These are phyloP conservation scores for Populus deltoides DNA, from an alignment of 345 rosid genomes.

Conservation along the genomic window DNA sequence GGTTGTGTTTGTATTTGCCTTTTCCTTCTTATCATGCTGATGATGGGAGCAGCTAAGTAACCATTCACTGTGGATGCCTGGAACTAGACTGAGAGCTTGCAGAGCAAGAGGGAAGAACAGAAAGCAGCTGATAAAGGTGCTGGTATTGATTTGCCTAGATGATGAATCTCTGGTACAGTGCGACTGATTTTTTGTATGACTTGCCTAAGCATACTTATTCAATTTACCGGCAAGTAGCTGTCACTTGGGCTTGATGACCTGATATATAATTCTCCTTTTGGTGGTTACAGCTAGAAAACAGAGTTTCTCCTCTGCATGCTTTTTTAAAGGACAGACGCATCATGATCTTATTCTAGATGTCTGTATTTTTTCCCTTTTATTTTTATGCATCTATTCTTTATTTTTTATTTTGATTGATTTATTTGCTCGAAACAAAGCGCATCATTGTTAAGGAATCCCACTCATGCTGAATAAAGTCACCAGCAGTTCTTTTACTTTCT, in stretches of 20 bases:
- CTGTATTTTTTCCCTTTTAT: constrained; percentile 12
- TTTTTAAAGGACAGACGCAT: constrained; percentile 66
- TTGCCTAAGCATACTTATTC: constrained; percentile 1
- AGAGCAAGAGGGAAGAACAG: constrained; percentile 75
- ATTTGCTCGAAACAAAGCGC: not conserved
- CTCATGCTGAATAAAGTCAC: not conserved
- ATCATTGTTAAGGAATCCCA: not conserved
- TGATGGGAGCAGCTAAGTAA: not conserved
- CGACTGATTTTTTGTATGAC: not conserved
- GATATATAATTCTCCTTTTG: not conserved
- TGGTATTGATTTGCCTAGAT: constrained; percentile 55
- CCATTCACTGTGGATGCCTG: not conserved
- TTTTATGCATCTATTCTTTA: not conserved
- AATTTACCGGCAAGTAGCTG: not conserved
- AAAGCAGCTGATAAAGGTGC: constrained; percentile 53
- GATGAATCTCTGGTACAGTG: constrained; percentile 57
- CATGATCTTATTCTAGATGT: constrained; percentile 77
- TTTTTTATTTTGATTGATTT: not conserved
- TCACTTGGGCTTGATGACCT: constrained; percentile 3
- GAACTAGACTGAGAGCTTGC: constrained; percentile 54
- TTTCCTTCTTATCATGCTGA: not conserved
- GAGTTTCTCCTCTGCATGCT: constrained; percentile 44
- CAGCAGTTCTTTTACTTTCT: not conserved
- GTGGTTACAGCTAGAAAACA: constrained; percentile 32
- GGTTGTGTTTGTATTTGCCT: no score